Percentiles rank a stretch among this genome's conserved stretches.
Conservation (phyloP, 208 protist genomes). For the Crithidia acanthocephali region DNA sequence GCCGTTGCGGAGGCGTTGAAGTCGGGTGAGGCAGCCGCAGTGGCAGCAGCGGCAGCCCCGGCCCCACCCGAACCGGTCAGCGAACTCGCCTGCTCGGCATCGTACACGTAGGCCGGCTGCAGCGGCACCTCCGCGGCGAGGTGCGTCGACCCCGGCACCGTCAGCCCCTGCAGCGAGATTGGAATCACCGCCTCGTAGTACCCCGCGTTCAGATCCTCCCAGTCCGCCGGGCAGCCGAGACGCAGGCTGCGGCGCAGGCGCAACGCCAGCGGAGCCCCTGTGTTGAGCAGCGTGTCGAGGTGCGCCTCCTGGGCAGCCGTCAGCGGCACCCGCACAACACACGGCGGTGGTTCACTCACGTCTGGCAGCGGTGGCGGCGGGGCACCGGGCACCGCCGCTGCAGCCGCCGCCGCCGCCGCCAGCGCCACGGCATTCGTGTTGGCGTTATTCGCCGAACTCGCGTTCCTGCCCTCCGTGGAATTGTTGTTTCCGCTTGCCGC, state of each 20-base stretch:
- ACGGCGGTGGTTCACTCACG: constrained; percentile 56
- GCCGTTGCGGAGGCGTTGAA: background rate
- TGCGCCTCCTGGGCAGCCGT: constrained; percentile 46
- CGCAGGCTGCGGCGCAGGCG: constrained; percentile 67
- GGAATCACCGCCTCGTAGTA: constrained; percentile 71
- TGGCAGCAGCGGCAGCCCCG: background rate
- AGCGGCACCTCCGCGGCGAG: constrained; percentile 47
- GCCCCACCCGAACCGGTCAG: background rate
- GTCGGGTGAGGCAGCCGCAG: background rate
- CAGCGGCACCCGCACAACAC: constrained; percentile 80
- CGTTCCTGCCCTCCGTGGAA: background rate
- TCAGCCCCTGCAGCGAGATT: constrained; percentile 49
- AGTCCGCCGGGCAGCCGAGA: constrained; percentile 67
- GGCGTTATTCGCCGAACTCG: background rate
- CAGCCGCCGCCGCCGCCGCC: constrained; percentile 9
- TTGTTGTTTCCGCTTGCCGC: background rate
- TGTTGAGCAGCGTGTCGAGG: constrained; percentile 54
- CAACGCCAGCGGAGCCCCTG: constrained; percentile 57
- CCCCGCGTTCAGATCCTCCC: constrained; percentile 82
- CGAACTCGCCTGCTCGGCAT: background rate
- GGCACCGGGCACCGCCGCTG: constrained; percentile 22
- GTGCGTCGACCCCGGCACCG: constrained; percentile 67
- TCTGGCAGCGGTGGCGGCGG: constrained; percentile 48
- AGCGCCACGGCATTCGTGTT: constrained; percentile 2
- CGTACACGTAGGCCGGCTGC: constrained; percentile 29